Base-by-base conservation (phyloP, 2,329 filamentous ascomycete genomes). In the Sarocladiaceae sp. region DNA sequence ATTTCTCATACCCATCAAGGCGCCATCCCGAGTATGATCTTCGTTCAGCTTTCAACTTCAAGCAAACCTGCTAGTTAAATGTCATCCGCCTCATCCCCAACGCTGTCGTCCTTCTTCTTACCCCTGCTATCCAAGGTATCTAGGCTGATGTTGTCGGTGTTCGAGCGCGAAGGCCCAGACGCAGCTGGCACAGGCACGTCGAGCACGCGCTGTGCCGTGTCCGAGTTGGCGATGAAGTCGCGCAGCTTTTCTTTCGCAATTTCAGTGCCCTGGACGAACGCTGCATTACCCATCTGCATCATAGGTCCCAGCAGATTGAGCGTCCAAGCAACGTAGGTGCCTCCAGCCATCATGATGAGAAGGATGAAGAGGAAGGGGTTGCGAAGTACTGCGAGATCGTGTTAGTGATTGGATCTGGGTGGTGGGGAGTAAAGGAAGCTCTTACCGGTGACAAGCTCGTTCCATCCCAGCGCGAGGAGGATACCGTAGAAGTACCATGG, bases 291-390 rank as follows among this genome's bases (percentile, higher is more conserved):
- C 88, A 98, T 96, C 59, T 94, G 89, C 54, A 94, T 73, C 73
- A 98, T 97, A 0, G 93, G 93, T 1, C 93, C 93, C 69, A 95
- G 90, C 13, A 98, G 80, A 62, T 97, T 97, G 53, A 98, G 82
- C 26, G 82, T 90, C 66, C 93, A 96, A 3, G 90, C 93, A 21
- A 96, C 73, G 57, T 97, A 98, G 3, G 85, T 86, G 45, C 78
- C 89, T 44, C 85, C 78, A 10, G 74, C 82, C 33, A 85, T 66
- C 43, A 97, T 65, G 56, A 95, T 80, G 47, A 97, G 73, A 57
- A 97, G 80, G 58, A 98, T 70, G 69, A 96, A 96, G 62, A 96
- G 89, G 50, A 94, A 70, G 0, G 93, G 93, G 64, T 97, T 97
- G 53, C 89, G 88, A 33, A 97, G 75, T 27, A 98, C 93, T 95